phyloP scores from a whole-genome alignment of 1,139 yeast species.

The Lizanozyma gosingica region DNA sequence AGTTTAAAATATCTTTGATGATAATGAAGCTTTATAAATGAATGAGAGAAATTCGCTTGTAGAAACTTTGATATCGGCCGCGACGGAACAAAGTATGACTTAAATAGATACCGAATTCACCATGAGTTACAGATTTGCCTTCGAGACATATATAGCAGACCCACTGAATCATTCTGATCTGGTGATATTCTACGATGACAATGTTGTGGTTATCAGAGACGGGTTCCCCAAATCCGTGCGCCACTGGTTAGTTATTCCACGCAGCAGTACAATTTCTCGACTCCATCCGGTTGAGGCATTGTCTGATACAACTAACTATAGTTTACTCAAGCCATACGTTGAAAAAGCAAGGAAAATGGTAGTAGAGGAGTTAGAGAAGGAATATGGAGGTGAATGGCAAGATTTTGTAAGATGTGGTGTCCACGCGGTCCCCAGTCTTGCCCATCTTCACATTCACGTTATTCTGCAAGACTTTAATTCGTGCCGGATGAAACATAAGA shows the following conservation, averaged over 20 bases:
- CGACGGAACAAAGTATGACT: too few relatives aligned
- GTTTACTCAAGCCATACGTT: constrained; percentile 27
- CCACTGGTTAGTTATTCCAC: constrained; percentile 58
- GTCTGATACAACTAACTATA: constrained; percentile 21
- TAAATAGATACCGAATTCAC: too few relatives aligned
- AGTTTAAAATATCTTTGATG: too few relatives aligned
- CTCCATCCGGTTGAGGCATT: constrained; percentile 50
- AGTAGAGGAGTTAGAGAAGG: constrained; percentile 21
- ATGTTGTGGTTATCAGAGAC: constrained; percentile 52
- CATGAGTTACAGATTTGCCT: constrained; percentile 28
- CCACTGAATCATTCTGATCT: constrained; percentile 16
- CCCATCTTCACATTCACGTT: constrained; percentile 65
- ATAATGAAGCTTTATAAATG: too few relatives aligned
- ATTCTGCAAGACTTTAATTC: constrained; percentile 58
- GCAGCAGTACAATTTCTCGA: constrained; percentile 28
- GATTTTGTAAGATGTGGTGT: constrained; percentile 50
- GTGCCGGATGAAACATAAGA: constrained; percentile 44
- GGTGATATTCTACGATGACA: constrained; percentile 37
- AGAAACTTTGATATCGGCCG: too few relatives aligned
- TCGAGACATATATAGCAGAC: constrained; percentile 24
- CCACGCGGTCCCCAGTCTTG: constrained; percentile 64
- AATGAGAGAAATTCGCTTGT: too few relatives aligned
- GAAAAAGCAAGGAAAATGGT: constrained; percentile 33
- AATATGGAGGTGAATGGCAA: constrained; percentile 5
- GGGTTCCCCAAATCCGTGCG: constrained; percentile 53